These are phyloP conservation scores for Acacia acuminata DNA, from an alignment of 306 rosid genomes.

Conservation along the genomic window DNA sequence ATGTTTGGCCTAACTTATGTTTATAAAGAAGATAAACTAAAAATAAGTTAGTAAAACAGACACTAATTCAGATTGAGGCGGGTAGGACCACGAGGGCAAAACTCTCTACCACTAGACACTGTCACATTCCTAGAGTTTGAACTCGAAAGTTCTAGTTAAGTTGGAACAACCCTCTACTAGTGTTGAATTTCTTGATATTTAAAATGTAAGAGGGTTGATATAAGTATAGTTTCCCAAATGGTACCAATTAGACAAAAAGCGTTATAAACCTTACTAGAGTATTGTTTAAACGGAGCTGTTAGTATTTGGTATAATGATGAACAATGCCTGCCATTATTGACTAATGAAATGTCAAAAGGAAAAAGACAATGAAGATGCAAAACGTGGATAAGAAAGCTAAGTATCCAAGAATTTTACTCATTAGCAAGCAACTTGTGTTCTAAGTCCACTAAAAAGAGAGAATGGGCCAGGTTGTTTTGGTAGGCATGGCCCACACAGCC, in stretches of 20 bases:
- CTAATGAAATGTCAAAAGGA: slow-evolving; percentile 23
- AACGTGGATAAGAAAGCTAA: slow-evolving; percentile 24
- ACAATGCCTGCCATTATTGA: slow-evolving; percentile 34
- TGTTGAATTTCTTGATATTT: neutral
- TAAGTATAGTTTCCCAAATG: neutral
- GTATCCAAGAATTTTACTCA: slow-evolving; percentile 26
- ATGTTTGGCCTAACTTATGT: too few species aligned
- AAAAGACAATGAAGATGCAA: neutral
- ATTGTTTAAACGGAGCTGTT: neutral
- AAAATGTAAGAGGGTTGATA: neutral
- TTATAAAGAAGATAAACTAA: too few species aligned
- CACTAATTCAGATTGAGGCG: too few species aligned
- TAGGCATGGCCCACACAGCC: slow-evolving; percentile 33
- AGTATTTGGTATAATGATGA: neutral
- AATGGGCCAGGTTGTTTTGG: slow-evolving; percentile 39
- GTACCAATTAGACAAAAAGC: too few species aligned
- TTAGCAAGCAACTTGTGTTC: slow-evolving; percentile 38
- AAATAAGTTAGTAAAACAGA: too few species aligned
- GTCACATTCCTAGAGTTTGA: too few species aligned
- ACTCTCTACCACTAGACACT: too few species aligned
- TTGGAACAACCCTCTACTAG: too few species aligned
- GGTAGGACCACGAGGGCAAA: too few species aligned
- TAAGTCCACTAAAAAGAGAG: neutral
- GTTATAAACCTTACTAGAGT: too few species aligned
- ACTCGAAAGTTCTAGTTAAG: too few species aligned